Conservation (phyloP, 1,139 yeast species). For the Sporopachydermia cereana region DNA sequence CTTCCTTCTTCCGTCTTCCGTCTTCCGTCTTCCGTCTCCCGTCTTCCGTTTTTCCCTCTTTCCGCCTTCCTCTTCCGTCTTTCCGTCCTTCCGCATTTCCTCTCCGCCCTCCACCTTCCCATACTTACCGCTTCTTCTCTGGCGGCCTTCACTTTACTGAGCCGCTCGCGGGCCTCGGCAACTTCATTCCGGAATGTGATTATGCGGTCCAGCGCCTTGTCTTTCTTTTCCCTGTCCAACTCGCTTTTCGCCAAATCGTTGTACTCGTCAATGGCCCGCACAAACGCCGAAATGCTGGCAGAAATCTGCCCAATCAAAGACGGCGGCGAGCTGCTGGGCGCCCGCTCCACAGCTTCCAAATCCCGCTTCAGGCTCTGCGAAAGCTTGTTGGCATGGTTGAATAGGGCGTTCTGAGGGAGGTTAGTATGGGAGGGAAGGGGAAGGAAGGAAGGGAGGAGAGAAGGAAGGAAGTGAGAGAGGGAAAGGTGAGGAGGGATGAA, state of each 20-base stretch:
- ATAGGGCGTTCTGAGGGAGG: constrained; percentile 52
- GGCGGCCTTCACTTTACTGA: constrained; percentile 48
- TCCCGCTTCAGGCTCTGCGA: constrained; percentile 63
- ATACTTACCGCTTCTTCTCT: constrained; percentile 41
- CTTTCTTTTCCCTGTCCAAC: constrained; percentile 39
- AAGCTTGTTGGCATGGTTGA: constrained; percentile 84
- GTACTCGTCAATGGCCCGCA: constrained; percentile 70
- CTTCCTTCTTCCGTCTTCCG: too few species aligned
- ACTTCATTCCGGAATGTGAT: constrained; percentile 50
- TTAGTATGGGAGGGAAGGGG: too few species aligned
- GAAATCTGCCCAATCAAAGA: constrained; percentile 67
- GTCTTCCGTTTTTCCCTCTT: too few species aligned
- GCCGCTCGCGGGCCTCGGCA: constrained; percentile 41
- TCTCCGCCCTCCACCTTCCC: too few species aligned
- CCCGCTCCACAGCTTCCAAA: constrained; percentile 51
- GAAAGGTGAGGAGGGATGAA: too few species aligned
- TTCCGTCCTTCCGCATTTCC: constrained; percentile 13
- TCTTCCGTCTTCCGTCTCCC: too few species aligned
- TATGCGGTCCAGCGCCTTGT: constrained; percentile 55
- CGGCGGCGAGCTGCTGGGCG: constrained; percentile 57
- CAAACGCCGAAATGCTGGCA: constrained; percentile 66
- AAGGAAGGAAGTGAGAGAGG: too few species aligned
- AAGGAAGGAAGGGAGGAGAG: too few species aligned
- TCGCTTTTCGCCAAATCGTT: constrained; percentile 53
- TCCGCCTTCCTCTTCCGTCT: not conserved